phyloP scores from a whole-genome alignment of 2,329 filamentous ascomycete genomes.

The Leptographium procerum region DNA sequence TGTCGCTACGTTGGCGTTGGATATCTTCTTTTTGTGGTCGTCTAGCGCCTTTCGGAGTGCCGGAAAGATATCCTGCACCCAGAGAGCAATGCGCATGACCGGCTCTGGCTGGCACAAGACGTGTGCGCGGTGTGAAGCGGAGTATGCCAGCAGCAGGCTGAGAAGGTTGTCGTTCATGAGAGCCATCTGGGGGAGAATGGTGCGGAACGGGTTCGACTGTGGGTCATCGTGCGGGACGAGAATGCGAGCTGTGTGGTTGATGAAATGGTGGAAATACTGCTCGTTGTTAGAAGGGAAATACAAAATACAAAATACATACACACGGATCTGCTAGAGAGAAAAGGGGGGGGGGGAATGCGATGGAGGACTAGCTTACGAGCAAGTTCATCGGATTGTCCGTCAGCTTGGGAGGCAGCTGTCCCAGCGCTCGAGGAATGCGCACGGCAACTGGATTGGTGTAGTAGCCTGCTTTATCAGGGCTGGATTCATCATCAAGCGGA shows the following conservation, averaged over 20 bases:
- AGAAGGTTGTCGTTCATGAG: constrained; percentile 59
- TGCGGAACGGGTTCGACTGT: constrained; percentile 41
- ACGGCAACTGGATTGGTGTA: constrained; percentile 60
- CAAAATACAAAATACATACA: background rate
- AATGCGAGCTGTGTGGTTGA: constrained; percentile 64
- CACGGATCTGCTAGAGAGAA: too few species aligned
- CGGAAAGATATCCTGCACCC: constrained; percentile 71
- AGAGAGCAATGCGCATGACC: constrained; percentile 63
- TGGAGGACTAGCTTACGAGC: constrained; percentile 27
- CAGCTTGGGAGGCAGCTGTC: constrained; percentile 39
- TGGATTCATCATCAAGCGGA: constrained; percentile 24
- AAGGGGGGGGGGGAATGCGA: background rate
- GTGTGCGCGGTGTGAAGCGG: constrained; percentile 70
- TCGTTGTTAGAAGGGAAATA: background rate
- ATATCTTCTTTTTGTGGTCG: constrained; percentile 49
- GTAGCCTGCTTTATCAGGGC: constrained; percentile 46
- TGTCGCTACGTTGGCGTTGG: constrained; percentile 64
- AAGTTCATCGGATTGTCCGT: constrained; percentile 70
- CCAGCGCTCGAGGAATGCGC: constrained; percentile 34
- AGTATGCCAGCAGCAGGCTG: constrained; percentile 68
- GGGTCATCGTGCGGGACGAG: constrained; percentile 39
- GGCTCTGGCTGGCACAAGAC: constrained; percentile 65
- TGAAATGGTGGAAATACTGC: constrained; percentile 50
- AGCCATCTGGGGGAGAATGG: constrained; percentile 47
- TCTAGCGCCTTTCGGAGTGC: constrained; percentile 56